A percentile compares a stretch with the other conserved stretches of the same genome.
phyloP scores from a whole-genome alignment of 768 basidiomycete species.

The Kondoa malvinella region DNA sequence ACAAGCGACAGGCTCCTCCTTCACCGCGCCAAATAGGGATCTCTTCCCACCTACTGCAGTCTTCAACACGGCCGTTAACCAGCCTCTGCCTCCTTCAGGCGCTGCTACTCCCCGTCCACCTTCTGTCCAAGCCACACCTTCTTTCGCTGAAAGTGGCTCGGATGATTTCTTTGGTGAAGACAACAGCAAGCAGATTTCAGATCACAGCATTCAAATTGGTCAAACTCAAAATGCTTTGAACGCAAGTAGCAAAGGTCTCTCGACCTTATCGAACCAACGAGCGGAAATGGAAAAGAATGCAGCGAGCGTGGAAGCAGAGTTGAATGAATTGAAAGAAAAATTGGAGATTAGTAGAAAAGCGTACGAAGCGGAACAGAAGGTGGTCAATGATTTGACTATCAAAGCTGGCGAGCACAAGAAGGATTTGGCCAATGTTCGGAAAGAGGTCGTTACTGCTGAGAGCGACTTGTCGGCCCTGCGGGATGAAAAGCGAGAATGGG shows the following conservation, averaged over 20 bases:
- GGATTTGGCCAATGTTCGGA: constrained; percentile 44
- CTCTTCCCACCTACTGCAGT: neutral
- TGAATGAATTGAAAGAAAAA: constrained; percentile 65
- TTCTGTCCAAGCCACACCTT: neutral
- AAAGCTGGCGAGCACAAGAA: constrained; percentile 49
- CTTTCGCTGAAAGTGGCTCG: constrained; percentile 9
- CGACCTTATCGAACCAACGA: constrained; percentile 50
- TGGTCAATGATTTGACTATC: constrained; percentile 35
- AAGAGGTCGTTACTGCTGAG: constrained; percentile 73
- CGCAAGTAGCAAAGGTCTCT: constrained; percentile 57
- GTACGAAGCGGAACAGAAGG: constrained; percentile 64
- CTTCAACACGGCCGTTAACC: neutral
- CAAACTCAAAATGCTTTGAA: constrained; percentile 69
- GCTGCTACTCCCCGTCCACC: neutral
- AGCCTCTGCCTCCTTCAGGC: constrained; percentile 9
- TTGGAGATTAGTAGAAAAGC: constrained; percentile 65
- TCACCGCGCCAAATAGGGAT: neutral
- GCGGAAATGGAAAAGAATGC: constrained; percentile 47
- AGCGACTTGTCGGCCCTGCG: constrained; percentile 75
- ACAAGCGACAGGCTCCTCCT: constrained; percentile 9
- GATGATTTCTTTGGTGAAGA: constrained; percentile 16
- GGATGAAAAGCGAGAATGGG: constrained; percentile 80
- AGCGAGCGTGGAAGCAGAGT: constrained; percentile 51
- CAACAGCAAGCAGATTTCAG: neutral
- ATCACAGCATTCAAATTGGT: constrained; percentile 51